These are phyloP conservation scores for Jatropha multifida DNA, from an alignment of 441 rosid species.

Conservation along the genomic window DNA sequence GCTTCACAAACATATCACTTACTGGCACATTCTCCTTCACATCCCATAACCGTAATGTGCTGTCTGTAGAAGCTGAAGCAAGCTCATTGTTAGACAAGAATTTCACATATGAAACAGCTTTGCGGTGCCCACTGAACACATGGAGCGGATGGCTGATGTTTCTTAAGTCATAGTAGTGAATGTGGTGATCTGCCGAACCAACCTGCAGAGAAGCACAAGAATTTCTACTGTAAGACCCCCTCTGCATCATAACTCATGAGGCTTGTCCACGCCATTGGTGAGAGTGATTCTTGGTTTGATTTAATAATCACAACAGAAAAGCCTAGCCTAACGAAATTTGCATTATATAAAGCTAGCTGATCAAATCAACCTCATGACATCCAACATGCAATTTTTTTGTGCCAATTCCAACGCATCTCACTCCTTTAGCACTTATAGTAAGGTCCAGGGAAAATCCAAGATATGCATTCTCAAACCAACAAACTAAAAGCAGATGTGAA, in stretches of 20 bases:
- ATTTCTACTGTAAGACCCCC: not conserved
- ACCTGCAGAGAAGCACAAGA: constrained; percentile 51
- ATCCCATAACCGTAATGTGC: constrained; percentile 94
- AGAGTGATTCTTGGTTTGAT: not conserved
- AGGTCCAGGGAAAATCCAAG: not conserved
- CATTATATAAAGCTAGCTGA: not conserved
- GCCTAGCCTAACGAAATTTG: not conserved
- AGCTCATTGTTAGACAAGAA: constrained; percentile 93
- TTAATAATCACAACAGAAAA: not conserved
- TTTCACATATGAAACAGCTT: constrained; percentile 96
- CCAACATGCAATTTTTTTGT: not conserved
- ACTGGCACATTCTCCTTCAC: constrained; percentile 87
- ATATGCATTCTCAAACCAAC: not conserved
- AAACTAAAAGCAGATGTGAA: constrained; percentile 10
- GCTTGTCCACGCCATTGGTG: not conserved
- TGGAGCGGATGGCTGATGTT: constrained; percentile 85
- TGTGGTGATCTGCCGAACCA: constrained; percentile 97
- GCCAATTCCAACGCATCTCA: not conserved
- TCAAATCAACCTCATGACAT: not conserved
- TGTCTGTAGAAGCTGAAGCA: constrained; percentile 98
- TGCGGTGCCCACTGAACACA: constrained; percentile 91
- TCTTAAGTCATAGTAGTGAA: constrained; percentile 91
- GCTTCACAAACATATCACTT: constrained; percentile 33
- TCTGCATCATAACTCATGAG: not conserved
- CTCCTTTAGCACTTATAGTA: not conserved